Evolutionary conservation across 106 monocot genomes (phyloP).

Genomic region (Platanthera zijinensis): DNA sequence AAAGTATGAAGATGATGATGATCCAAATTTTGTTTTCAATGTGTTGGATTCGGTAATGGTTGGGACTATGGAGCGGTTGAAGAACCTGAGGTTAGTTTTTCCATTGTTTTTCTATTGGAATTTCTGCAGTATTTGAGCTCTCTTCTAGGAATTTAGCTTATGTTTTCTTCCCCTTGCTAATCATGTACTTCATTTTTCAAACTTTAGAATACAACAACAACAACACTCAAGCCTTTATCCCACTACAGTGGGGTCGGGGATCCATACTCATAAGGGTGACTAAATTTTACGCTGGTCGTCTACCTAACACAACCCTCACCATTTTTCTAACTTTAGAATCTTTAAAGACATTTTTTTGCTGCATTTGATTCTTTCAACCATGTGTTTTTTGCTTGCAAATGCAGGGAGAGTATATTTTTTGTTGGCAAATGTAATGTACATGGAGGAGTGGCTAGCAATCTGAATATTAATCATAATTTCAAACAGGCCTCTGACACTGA

Average conservation of each 20-base stretch:
- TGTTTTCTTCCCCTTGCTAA: background rate
- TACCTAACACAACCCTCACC: too few species aligned
- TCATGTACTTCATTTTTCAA: too few species aligned
- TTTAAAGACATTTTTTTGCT: background rate
- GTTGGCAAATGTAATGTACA: conserved; percentile 30
- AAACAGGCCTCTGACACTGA: conserved; percentile 14
- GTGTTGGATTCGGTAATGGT: conserved; percentile 49
- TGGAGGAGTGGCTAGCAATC: conserved; percentile 12
- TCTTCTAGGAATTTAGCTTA: background rate
- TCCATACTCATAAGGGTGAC: too few species aligned
- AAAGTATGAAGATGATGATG: conserved; percentile 9
- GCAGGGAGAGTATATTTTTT: conserved; percentile 44
- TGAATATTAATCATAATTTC: conserved; percentile 14
- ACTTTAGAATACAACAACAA: background rate
- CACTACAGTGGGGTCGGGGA: too few species aligned
- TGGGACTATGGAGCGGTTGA: conserved; percentile 52
- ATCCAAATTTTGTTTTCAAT: conserved; percentile 38
- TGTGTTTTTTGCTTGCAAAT: conserved; percentile 11
- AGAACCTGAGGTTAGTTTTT: conserved; percentile 38
- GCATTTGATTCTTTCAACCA: background rate
- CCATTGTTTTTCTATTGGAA: background rate
- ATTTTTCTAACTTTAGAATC: background rate
- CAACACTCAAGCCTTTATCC: too few species aligned
- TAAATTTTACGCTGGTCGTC: too few species aligned
- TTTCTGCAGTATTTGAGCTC: background rate